Conservation (phyloP, 2,329 filamentous ascomycete genomes). For the Sporothrix phasma region DNA sequence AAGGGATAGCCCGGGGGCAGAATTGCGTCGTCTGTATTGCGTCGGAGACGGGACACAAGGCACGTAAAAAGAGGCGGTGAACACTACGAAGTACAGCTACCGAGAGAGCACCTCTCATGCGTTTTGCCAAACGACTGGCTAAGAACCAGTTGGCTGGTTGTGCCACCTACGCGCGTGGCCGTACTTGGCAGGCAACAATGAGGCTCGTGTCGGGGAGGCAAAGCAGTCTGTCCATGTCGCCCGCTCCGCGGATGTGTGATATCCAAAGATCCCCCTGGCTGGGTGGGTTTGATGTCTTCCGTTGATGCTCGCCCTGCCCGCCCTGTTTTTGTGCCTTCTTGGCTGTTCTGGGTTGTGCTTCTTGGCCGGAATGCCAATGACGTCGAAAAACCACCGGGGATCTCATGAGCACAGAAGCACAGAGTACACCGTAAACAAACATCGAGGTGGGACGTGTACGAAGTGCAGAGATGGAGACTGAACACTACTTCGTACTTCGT, state of each 20-base stretch:
- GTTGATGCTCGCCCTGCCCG: background rate
- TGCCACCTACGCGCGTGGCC: background rate
- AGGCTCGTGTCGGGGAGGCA: background rate
- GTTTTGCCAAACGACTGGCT: slow-evolving; percentile 4
- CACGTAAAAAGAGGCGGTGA: background rate
- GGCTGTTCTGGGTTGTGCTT: no score
- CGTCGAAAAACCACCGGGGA: background rate
- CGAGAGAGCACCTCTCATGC: background rate
- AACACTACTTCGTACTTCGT: background rate
- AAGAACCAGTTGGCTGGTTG: background rate
- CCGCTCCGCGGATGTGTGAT: background rate
- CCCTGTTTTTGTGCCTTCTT: background rate
- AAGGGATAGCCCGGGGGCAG: background rate
- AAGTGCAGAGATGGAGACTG: no score
- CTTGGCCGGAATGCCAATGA: slow-evolving; percentile 1
- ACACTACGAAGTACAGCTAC: background rate
- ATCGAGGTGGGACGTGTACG: background rate
- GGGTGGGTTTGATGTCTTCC: background rate
- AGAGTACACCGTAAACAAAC: background rate
- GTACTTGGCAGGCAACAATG: background rate
- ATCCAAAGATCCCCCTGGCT: background rate
- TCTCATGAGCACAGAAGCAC: background rate
- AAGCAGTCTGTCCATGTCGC: background rate
- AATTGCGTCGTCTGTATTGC: background rate
- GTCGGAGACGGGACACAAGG: background rate